Conservation (phyloP, 345 rosid species). For the Salix purpurea region DNA sequence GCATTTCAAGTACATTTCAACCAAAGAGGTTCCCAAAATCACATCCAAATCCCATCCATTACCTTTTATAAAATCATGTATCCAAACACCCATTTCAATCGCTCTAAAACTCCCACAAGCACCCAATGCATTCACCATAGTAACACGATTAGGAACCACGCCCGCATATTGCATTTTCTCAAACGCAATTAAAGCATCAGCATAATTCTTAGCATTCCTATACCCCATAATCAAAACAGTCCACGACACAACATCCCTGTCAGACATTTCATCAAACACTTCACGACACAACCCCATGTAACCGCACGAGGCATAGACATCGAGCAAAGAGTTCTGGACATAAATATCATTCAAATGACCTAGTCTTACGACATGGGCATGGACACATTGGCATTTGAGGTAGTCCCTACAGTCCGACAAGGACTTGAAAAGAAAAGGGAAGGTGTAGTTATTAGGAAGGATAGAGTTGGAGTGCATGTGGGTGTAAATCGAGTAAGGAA, state of each 20-base stretch:
- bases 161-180: slow-evolving; percentile 47
- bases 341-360: slow-evolving; percentile 45
- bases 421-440: slow-evolving; percentile 55
- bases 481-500: slow-evolving; percentile 36
- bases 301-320: slow-evolving; percentile 37
- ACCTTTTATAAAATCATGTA: slow-evolving; percentile 43
- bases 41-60: slow-evolving; percentile 52
- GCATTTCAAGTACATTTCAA: slow-evolving; percentile 51
- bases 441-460: slow-evolving; percentile 44
- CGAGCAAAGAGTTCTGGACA: slow-evolving; percentile 37
- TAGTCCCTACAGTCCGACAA: slow-evolving; percentile 36
- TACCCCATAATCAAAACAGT: slow-evolving; percentile 46
- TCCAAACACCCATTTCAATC: slow-evolving; percentile 51
- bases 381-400: slow-evolving; percentile 32
- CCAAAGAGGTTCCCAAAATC: slow-evolving; percentile 47
- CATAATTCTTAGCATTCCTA: slow-evolving; percentile 26
- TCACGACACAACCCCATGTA: slow-evolving; percentile 32
- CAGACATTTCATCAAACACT: slow-evolving; percentile 51
- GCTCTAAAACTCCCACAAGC: slow-evolving; percentile 43
- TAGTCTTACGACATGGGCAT: slow-evolving; percentile 40
- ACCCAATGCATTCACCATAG: slow-evolving; percentile 54
- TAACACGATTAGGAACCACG: slow-evolving; percentile 47
- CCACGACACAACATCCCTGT: slow-evolving; percentile 55
- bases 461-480: slow-evolving; percentile 33
- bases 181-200: slow-evolving; percentile 46